Base-by-base conservation (phyloP, 2,329 filamentous ascomycete species). In the Chlorencoelia australis region DNA sequence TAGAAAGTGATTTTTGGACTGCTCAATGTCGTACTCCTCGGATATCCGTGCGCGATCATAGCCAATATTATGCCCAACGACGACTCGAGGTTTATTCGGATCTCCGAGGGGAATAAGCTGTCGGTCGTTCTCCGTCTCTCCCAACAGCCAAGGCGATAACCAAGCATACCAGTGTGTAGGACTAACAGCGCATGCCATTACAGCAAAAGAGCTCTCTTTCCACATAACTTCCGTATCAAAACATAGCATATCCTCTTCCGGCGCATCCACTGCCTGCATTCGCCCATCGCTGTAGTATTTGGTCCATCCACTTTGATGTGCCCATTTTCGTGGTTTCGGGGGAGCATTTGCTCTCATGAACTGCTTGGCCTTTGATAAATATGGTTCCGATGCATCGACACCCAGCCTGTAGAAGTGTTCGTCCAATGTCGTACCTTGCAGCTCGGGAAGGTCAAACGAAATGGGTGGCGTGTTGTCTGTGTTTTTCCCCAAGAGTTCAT, bases 151-250 rank as follows among this genome's bases (percentile, higher is more conserved):
- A 0, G 91, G 91, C 9, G 91, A 98, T 35, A 98, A 61, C 91
- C 91, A 98, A 1, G 81, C 85, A 63, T 98, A 98, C 93, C 93
- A 98, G 19, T 87, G 79, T 3, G 78, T 88, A 1, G 85, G 79
- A 48, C 87, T 87, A 13, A 79, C 83, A 10, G 93, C 91, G 56
- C 89, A 96, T 15, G 93, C 91, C 86, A 98, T 96, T 39, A 94
- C 86, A 1, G 93, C 87, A 59, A 86, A 98, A 0, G 82, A 79
- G 47, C 80, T 89, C 55, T 91, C 77, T 57, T 93, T 94, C 73
- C 81, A 98, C 80, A 98, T 79, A 30, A 95, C 88, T 60, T 98
- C 91, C 1, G 88, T 94, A 60, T 98, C 91, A 51, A 98, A 98
- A 24, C 82, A 88, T 37, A 96, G 66, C 69, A 89, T 79, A 3